Evolutionary conservation across 192 early-diverging fungal species (phyloP).

Genomic region (Podila verticillata): DNA sequence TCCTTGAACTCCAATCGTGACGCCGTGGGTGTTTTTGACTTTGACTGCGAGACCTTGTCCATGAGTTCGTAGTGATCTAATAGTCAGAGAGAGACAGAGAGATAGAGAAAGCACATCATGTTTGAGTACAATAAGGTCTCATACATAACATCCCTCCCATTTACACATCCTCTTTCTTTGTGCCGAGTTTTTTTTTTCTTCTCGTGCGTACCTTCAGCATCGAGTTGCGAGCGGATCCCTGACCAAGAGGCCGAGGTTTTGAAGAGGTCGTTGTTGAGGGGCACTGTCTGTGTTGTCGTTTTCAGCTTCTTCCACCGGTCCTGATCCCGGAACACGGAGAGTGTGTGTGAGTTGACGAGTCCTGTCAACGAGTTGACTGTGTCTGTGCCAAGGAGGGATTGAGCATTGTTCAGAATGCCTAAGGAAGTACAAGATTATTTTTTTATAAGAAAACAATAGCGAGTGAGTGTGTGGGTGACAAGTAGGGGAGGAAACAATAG

Average conservation of each 20-base stretch:
- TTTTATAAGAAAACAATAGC: too few species aligned
- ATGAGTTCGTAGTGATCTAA: slow-evolving; percentile 23
- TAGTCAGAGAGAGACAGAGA: not conserved
- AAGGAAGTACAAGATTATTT: not conserved
- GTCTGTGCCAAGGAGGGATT: slow-evolving; percentile 38
- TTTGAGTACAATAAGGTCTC: not conserved
- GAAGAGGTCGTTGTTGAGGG: slow-evolving; percentile 22
- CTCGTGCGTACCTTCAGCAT: slow-evolving; percentile 29
- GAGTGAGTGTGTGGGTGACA: not conserved
- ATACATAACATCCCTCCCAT: not conserved
- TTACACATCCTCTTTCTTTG: too few species aligned
- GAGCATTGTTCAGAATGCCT: slow-evolving; percentile 50
- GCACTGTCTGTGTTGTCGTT: not conserved
- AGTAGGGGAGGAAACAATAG: not conserved
- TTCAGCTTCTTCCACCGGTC: slow-evolving; percentile 54
- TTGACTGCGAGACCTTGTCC: slow-evolving; percentile 35
- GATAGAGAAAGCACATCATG: slow-evolving; percentile 3
- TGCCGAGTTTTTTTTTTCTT: too few species aligned
- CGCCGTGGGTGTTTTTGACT: slow-evolving; percentile 38
- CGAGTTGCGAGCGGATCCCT: slow-evolving; percentile 39
- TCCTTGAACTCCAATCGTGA: slow-evolving; percentile 53
- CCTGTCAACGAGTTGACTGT: slow-evolving; percentile 39
- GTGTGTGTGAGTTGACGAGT: slow-evolving; percentile 56
- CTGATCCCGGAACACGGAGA: slow-evolving; percentile 60
- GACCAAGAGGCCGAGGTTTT: slow-evolving; percentile 41